A percentile compares a stretch with the other conserved stretches of the same genome.
phyloP scores from a whole-genome alignment of 768 basidiomycete species.

The Lanmaoa pseudosensibilis region DNA sequence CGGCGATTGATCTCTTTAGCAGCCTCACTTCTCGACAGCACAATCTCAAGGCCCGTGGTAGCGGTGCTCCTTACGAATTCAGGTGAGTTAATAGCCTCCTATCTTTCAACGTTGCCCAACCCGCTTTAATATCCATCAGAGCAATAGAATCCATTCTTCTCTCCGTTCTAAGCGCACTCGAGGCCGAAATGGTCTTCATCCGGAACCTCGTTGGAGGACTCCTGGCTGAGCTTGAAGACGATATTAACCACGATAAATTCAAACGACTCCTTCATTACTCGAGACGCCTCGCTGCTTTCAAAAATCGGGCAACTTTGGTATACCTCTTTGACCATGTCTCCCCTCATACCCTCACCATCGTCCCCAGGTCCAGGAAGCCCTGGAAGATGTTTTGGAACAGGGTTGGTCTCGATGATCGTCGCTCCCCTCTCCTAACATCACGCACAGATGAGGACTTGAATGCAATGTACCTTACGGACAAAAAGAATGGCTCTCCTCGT shows the following conservation, averaged over 20 bases:
- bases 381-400: slow-evolving; percentile 90
- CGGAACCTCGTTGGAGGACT: slow-evolving; percentile 87
- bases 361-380: slow-evolving; percentile 76
- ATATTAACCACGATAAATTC: slow-evolving; percentile 94
- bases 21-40: slow-evolving; percentile 49
- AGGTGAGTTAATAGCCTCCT: slow-evolving; percentile 46
- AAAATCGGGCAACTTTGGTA: slow-evolving; percentile 86
- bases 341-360: neutral
- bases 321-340: slow-evolving; percentile 11
- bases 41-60: slow-evolving; percentile 72
- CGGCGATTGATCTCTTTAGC: slow-evolving; percentile 9
- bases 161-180: slow-evolving; percentile 88
- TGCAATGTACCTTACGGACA: slow-evolving; percentile 94
- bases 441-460: slow-evolving; percentile 84
- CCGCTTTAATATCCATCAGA: slow-evolving; percentile 42
- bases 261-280: slow-evolving; percentile 91
- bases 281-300: slow-evolving; percentile 81
- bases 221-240: slow-evolving; percentile 89
- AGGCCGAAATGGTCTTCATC: slow-evolving; percentile 95
- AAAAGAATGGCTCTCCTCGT: slow-evolving; percentile 62
- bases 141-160: slow-evolving; percentile 92
- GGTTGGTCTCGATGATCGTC: slow-evolving; percentile 45
- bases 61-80: slow-evolving; percentile 83
- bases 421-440: neutral
- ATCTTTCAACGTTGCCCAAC: slow-evolving; percentile 11